Evolutionary conservation across 2,329 filamentous ascomycete genomes (phyloP).

Genomic region (Fusarium protoensiforme): DNA sequence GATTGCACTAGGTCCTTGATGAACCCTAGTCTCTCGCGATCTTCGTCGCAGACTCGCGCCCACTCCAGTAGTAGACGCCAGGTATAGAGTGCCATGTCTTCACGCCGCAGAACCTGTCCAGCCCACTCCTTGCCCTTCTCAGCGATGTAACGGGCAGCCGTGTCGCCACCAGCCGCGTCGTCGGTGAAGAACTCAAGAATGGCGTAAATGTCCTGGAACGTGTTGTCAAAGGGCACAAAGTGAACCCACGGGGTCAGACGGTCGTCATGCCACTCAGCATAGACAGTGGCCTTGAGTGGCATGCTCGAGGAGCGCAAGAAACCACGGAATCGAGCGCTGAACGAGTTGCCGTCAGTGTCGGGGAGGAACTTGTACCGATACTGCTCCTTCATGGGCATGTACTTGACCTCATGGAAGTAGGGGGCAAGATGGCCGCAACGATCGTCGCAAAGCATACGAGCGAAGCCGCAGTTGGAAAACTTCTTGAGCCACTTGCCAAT

Average conservation of each 20-base stretch:
- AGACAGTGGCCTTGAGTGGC: slow-evolving; percentile 78
- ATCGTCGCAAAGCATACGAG: slow-evolving; percentile 51
- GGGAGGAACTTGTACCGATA: slow-evolving; percentile 73
- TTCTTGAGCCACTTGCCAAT: slow-evolving; percentile 55
- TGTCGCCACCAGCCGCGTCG: slow-evolving; percentile 58
- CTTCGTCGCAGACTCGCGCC: slow-evolving; percentile 61
- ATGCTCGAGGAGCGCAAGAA: slow-evolving; percentile 73
- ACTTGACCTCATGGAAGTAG: slow-evolving; percentile 47
- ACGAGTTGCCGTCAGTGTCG: slow-evolving; percentile 77
- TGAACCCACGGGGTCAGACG: slow-evolving; percentile 77
- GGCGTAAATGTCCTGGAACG: slow-evolving; percentile 73
- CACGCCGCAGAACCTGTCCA: slow-evolving; percentile 67
- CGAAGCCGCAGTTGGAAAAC: slow-evolving; percentile 58
- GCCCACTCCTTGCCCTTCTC: slow-evolving; percentile 70
- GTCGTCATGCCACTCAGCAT: slow-evolving; percentile 80
- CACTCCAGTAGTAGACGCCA: slow-evolving; percentile 70
- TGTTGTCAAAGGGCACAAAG: slow-evolving; percentile 78
- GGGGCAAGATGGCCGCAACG: slow-evolving; percentile 54
- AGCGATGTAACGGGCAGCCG: slow-evolving; percentile 69
- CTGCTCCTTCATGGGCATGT: slow-evolving; percentile 58
- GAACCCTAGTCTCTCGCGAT: slow-evolving; percentile 56
- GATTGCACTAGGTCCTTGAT: slow-evolving; percentile 53
- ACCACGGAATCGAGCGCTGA: slow-evolving; percentile 70
- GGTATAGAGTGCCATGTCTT: slow-evolving; percentile 75
- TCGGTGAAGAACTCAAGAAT: slow-evolving; percentile 75